Conservation (phyloP, 1,284 basidiomycete species). For the Pseudozyma sp. region DNA sequence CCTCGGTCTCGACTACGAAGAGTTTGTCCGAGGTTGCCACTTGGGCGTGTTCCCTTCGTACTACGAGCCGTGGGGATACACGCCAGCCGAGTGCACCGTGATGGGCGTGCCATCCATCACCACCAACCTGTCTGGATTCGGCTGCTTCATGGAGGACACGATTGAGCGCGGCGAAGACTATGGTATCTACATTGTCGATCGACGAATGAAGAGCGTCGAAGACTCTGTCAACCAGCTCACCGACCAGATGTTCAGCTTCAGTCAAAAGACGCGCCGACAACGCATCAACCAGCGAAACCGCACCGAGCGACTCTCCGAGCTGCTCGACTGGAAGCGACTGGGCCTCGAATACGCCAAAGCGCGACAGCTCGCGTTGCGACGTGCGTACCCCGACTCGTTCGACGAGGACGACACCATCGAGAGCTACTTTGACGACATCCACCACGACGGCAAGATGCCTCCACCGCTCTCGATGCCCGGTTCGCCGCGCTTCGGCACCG, state of each 20-base stretch:
- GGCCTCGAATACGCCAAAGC: conserved; percentile 97
- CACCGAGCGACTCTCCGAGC: conserved; percentile 80
- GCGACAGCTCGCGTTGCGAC: conserved; percentile 86
- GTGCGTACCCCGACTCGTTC: conserved; percentile 96
- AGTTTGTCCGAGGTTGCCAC: conserved; percentile 97
- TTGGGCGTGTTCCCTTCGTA: conserved; percentile 98
- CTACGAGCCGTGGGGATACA: conserved; percentile 87
- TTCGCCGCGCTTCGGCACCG: conserved; percentile 75
- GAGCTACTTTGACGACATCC: conserved; percentile 74
- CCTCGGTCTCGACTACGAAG: conserved; percentile 95
- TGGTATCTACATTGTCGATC: conserved; percentile 87
- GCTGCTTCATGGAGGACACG: conserved; percentile 99
- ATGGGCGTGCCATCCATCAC: conserved; percentile 99
- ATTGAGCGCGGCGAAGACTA: conserved; percentile 79
- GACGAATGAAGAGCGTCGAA: conserved; percentile 87
- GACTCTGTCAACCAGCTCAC: conserved; percentile 82
- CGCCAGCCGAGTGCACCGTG: conserved; percentile 75
- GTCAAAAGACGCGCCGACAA: conserved; percentile 89
- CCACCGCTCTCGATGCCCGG: conserved; percentile 84
- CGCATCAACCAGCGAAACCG: conserved; percentile 98
- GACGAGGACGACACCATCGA: conserved; percentile 74
- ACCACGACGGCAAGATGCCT: conserved; percentile 73
- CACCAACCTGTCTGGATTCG: conserved; percentile 96
- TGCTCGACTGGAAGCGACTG: conserved; percentile 97
- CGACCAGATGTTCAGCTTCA: conserved; percentile 73